Conservation (phyloP, 345 rosid genomes). For the Boechera divaricarpa region DNA sequence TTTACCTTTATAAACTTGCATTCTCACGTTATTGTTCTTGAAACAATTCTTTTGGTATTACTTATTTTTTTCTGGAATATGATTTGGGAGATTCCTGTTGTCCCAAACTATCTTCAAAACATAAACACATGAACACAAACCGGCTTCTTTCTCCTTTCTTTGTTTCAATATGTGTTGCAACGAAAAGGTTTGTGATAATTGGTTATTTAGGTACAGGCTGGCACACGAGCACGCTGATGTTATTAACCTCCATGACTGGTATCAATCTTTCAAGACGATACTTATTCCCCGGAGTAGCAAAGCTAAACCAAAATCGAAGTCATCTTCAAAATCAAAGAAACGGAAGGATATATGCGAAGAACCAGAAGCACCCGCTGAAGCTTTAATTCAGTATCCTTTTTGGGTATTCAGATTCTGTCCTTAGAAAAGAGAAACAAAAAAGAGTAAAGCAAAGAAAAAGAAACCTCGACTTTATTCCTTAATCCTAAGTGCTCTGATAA, state of each 20-base stretch:
- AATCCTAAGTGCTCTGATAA: not conserved
- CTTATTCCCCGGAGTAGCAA: conserved; percentile 48
- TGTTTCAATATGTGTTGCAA: conserved; percentile 30
- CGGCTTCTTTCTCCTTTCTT: conserved; percentile 14
- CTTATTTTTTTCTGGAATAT: not conserved
- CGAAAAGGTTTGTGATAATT: conserved; percentile 15
- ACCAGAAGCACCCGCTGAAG: conserved; percentile 61
- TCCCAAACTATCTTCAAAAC: conserved; percentile 17
- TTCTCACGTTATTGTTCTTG: conserved; percentile 14
- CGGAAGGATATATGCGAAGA: conserved; percentile 56
- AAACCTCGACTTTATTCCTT: not conserved
- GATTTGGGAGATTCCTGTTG: conserved; percentile 6
- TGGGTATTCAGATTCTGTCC: conserved; percentile 13
- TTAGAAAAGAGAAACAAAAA: not conserved
- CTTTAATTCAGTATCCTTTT: conserved; percentile 87
- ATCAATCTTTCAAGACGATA: conserved; percentile 77
- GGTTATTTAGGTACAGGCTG: conserved; percentile 61
- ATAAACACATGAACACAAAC: conserved; percentile 7
- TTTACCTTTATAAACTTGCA: conserved; percentile 1
- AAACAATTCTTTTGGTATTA: not conserved
- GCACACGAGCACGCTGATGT: conserved; percentile 92
- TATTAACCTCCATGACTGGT: conserved; percentile 93
- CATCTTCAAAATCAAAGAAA: conserved; percentile 66
- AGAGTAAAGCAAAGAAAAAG: not conserved
- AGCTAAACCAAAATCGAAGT: conserved; percentile 59